Evolutionary conservation across 1,284 basidiomycete species (phyloP).

Genomic region (Lentinus polychrous): DNA sequence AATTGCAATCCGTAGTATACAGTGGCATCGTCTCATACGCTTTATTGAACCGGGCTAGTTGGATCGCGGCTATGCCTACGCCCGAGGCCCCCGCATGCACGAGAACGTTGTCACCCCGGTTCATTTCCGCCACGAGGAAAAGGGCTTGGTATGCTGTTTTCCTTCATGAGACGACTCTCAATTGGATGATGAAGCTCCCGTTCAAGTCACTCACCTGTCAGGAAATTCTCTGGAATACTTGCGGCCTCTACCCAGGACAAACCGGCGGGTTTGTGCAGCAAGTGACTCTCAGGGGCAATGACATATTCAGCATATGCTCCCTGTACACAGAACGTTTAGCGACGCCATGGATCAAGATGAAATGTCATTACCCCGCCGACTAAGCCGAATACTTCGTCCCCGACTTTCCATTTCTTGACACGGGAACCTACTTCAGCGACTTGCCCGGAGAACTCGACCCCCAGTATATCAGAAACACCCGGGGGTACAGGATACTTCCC

Average conservation of each 20-base stretch:
- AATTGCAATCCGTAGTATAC: not conserved
- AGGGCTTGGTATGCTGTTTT: slow-evolving; percentile 75
- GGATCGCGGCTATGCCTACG: slow-evolving; percentile 87
- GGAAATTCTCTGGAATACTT: slow-evolving; percentile 79
- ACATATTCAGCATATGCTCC: slow-evolving; percentile 94
- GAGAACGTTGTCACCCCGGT: slow-evolving; percentile 71
- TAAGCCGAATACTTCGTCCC: slow-evolving; percentile 87
- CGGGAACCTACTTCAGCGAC: slow-evolving; percentile 55
- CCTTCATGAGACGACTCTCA: slow-evolving; percentile 1
- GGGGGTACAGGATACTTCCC: slow-evolving; percentile 78
- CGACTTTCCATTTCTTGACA: slow-evolving; percentile 55
- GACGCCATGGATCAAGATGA: not conserved
- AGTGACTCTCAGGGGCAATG: slow-evolving; percentile 55
- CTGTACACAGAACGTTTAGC: slow-evolving; percentile 30
- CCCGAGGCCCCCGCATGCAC: slow-evolving; percentile 89
- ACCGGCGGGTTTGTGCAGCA: slow-evolving; percentile 71
- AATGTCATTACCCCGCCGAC: slow-evolving; percentile 47
- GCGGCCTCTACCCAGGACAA: slow-evolving; percentile 83
- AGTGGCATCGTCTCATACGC: slow-evolving; percentile 46
- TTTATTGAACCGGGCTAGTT: slow-evolving; percentile 72
- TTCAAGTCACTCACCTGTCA: slow-evolving; percentile 55
- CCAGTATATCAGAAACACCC: slow-evolving; percentile 73
- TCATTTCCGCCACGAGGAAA: slow-evolving; percentile 62
- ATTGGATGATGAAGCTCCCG: not conserved
- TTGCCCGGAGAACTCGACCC: slow-evolving; percentile 86